These are phyloP conservation scores for Fomitopsis schrenkii DNA, from an alignment of 1,284 basidiomycete genomes.

Conservation along the genomic window DNA sequence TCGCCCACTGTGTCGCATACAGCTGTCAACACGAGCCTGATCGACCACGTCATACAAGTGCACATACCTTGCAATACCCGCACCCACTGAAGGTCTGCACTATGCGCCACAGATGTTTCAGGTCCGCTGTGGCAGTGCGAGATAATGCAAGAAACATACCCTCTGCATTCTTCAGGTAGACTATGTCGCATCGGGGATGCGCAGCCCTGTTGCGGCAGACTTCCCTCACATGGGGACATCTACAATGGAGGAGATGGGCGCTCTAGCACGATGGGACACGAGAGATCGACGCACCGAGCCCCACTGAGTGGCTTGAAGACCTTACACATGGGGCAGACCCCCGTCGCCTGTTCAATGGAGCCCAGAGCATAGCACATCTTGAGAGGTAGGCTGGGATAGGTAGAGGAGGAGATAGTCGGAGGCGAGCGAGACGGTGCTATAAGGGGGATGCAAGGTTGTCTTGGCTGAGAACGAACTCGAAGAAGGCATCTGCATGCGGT, in stretches of 20 bases:
- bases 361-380: constrained; percentile 71
- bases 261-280: constrained; percentile 9
- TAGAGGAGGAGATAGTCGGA: constrained; percentile 17
- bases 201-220: constrained; percentile 65
- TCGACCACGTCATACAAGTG: constrained; percentile 17
- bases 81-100: constrained; percentile 80
- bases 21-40: constrained; percentile 24
- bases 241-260: constrained; percentile 28
- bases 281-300: constrained; percentile 40
- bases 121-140: constrained; percentile 15
- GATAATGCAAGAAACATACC: constrained; percentile 39
- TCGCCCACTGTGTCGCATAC: constrained; percentile 55
- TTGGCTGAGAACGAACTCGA: constrained; percentile 39
- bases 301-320: constrained; percentile 56
- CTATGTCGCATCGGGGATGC: constrained; percentile 72
- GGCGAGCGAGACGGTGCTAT: constrained; percentile 22
- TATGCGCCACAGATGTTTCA: constrained; percentile 26
- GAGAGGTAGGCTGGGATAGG: constrained; percentile 27
- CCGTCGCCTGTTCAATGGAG: constrained; percentile 59
- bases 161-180: constrained; percentile 78
- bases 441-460: constrained; percentile 41
- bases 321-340: constrained; percentile 77
- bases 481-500: constrained; percentile 45
- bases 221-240: constrained; percentile 71
- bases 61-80: constrained; percentile 74